A percentile compares a stretch with the other conserved stretches of the same genome.
Evolutionary conservation across 495 filamentous ascomycete species (phyloP).

Genomic region (Cercophora scortea): DNA sequence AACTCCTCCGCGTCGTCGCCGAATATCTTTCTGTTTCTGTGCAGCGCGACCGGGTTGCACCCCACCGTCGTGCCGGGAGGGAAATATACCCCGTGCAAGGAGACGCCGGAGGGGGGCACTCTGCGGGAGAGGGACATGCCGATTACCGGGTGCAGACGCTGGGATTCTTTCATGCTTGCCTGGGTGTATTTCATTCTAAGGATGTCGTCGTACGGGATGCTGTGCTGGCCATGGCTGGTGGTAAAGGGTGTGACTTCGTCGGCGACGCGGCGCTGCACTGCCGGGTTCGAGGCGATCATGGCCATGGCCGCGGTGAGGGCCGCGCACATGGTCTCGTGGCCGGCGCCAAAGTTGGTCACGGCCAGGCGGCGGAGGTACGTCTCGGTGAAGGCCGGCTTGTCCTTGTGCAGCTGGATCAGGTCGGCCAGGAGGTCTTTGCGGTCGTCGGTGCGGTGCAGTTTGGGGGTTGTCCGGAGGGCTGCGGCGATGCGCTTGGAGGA

Average conservation of each 20-base stretch:
- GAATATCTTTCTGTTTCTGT: slow-evolving; percentile 46
- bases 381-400: slow-evolving; percentile 26
- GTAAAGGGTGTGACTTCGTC: slow-evolving; percentile 16
- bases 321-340: slow-evolving; percentile 41
- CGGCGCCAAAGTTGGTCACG: slow-evolving; percentile 41
- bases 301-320: slow-evolving; percentile 30
- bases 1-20: slow-evolving; percentile 40
- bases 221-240: not conserved
- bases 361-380: slow-evolving; percentile 34
- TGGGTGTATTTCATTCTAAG: slow-evolving; percentile 43
- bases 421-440: slow-evolving; percentile 25
- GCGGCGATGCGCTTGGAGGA: slow-evolving; percentile 14
- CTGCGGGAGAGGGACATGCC: slow-evolving; percentile 49
- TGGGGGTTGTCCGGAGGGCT: slow-evolving; percentile 4
- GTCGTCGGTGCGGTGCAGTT: not conserved
- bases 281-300: slow-evolving; percentile 22
- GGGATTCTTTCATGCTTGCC: slow-evolving; percentile 55
- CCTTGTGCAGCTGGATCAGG: slow-evolving; percentile 27
- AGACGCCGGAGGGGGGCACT: slow-evolving; percentile 45
- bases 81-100: slow-evolving; percentile 39
- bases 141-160: slow-evolving; percentile 52
- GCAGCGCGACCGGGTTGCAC: slow-evolving; percentile 52
- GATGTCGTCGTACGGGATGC: not conserved
- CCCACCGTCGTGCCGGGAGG: slow-evolving; percentile 50
- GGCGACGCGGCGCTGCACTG: slow-evolving; percentile 12